A percentile compares a stretch with the other conserved stretches of the same genome.
phyloP scores from a whole-genome alignment of 2,329 filamentous ascomycete genomes.

The Trichoderma afroharzianum region DNA sequence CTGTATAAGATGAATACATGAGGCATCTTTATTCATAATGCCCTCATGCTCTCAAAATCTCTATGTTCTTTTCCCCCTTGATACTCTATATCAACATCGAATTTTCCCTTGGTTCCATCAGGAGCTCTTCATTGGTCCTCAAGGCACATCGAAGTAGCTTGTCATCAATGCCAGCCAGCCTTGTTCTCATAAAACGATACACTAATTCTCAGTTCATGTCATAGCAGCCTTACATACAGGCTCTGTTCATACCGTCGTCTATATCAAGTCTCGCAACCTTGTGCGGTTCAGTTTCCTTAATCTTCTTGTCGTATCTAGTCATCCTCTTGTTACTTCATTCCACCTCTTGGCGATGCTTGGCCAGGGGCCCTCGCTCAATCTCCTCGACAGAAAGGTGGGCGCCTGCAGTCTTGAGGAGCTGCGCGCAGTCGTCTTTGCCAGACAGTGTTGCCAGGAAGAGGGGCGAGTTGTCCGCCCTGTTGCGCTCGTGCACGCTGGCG shows the following conservation, averaged over 20 bases:
- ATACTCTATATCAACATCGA: background rate
- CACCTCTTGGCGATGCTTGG: constrained; percentile 20
- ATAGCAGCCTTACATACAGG: background rate
- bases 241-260: background rate
- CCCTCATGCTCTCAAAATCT: background rate
- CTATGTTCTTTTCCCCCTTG: background rate
- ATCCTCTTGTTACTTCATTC: background rate
- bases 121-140: background rate
- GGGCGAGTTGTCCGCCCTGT: constrained; percentile 62
- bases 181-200: background rate
- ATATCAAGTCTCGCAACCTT: background rate
- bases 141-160: background rate
- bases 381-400: constrained; percentile 51
- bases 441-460: constrained; percentile 60
- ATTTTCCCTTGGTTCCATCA: background rate
- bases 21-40: background rate
- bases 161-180: background rate
- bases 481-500: constrained; percentile 64
- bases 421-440: constrained; percentile 51
- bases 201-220: background rate
- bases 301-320: background rate
- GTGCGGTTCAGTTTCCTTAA: background rate
- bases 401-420: constrained; percentile 55
- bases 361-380: constrained; percentile 30
- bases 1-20: background rate